phyloP scores from a whole-genome alignment of 176 grass and related monocot genomes.

The Phyllostachys edulis region DNA sequence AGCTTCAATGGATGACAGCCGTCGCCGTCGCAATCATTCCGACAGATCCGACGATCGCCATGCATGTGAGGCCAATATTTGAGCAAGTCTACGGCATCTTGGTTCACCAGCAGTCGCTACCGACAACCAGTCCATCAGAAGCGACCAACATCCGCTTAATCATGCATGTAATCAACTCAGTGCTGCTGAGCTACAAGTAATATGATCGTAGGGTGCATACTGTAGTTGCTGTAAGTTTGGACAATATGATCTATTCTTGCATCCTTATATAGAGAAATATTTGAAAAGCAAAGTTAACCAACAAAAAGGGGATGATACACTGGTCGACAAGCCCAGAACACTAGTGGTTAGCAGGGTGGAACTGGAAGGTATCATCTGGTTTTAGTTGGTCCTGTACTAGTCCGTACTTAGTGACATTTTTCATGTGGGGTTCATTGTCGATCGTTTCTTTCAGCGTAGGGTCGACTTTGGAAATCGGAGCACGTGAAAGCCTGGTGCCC shows the following conservation, averaged over 20 bases:
- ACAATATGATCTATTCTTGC: conserved; percentile 3
- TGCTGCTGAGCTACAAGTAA: conserved; percentile 82
- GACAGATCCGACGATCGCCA: conserved; percentile 55
- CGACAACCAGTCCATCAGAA: conserved; percentile 44
- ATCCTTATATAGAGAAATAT: conserved; percentile 50
- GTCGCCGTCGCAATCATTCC: conserved; percentile 74
- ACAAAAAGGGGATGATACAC: neutral
- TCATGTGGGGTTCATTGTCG: neutral
- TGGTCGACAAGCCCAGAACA: neutral
- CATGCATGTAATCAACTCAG: conserved; percentile 81
- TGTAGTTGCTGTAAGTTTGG: neutral
- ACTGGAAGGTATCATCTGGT: neutral
- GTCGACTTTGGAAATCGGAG: neutral
- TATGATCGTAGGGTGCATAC: neutral
- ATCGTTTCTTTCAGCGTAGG: neutral
- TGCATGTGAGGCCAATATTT: conserved; percentile 81
- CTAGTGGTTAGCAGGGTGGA: neutral
- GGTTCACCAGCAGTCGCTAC: conserved; percentile 50
- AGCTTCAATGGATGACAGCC: conserved; percentile 78
- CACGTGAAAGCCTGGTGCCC: neutral
- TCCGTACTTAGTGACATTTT: neutral
- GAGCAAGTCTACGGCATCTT: conserved; percentile 74
- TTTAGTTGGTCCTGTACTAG: conserved; percentile 28
- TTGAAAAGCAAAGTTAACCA: conserved; percentile 38
- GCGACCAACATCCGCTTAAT: conserved; percentile 52